Evolutionary conservation across 305 asterid species (phyloP).

Genomic region (Ajuga reptans): DNA sequence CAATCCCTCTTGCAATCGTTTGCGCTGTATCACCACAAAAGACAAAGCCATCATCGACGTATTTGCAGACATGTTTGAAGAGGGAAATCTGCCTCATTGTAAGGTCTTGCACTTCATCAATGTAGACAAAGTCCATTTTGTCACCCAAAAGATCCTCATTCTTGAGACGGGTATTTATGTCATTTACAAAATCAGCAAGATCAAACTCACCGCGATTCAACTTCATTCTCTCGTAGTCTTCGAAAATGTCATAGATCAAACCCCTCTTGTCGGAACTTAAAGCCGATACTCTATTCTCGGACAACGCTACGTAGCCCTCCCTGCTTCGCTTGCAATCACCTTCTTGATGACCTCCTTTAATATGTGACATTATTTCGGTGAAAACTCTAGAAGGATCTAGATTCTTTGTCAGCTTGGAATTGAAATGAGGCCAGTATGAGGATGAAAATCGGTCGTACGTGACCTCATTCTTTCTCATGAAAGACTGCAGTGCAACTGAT

Average conservation of each 20-base stretch:
- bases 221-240: constrained; percentile 60
- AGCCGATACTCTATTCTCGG: constrained; percentile 40
- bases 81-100: constrained; percentile 61
- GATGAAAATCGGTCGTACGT: constrained; percentile 44
- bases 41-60: constrained; percentile 54
- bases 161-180: constrained; percentile 47
- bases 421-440: constrained; percentile 63
- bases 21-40: constrained; percentile 79
- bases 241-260: constrained; percentile 44
- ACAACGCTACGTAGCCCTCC: constrained; percentile 36
- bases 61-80: constrained; percentile 49
- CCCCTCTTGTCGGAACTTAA: constrained; percentile 32
- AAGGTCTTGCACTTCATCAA: constrained; percentile 78
- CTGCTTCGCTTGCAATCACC: constrained; percentile 39
- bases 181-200: constrained; percentile 58
- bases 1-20: constrained; percentile 64
- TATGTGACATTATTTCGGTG: constrained; percentile 63
- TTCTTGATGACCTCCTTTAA: constrained; percentile 50
- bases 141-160: constrained; percentile 34
- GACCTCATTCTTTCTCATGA: constrained; percentile 54
- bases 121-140: constrained; percentile 67
- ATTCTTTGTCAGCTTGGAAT: constrained; percentile 33
- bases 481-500: constrained; percentile 38
- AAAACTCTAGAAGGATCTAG: constrained; percentile 56
- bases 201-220: constrained; percentile 45